Base-by-base conservation (phyloP, 2,329 filamentous ascomycete species). In the Colletotrichum sp. region DNA sequence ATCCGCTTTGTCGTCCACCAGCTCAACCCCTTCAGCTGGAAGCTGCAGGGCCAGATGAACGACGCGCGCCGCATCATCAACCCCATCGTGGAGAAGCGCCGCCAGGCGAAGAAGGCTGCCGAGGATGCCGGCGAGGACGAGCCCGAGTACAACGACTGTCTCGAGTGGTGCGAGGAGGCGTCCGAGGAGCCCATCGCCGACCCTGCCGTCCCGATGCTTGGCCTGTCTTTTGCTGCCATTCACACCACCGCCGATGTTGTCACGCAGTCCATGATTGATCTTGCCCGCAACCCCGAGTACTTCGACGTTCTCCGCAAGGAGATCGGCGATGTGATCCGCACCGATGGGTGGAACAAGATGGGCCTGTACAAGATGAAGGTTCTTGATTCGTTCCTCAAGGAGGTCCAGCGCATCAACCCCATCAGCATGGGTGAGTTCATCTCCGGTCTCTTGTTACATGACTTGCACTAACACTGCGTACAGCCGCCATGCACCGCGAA, bases 201-300 rank as follows among this genome's bases (percentile, higher is more conserved):
- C 24, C 74, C 78, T 6, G 77, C 75, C 4, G 55, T 74, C 30
- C 38, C 38, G 38, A 48, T 48, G 38, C 71, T 81, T 5, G 72
- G 75, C 1, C 76, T 82, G 0, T 77, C 79, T 7, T 71, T 81
- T 13, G 80, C 75, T 2, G 79, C 80, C 15, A 78, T 81, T 12
- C 79, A 80, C 67, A 81, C 76, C 24, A 80, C 79, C 4, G 75
- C 77, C 12, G 80, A 80, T 48, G 26, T 79, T 5, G 60, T 79
- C 9, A 71, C 73, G 1, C 76, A 79, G 34, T 70, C 75, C 6
- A 78, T 82, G 77, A 64, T 79, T 6, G 76, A 80, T 30, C 61
- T 82, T 8, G 75, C 76, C 21, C 16, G 56, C 4, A 69, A 80
- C 38, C 78, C 80, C 8, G 75, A 81, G 18, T 70, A 79, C 9